Base-by-base conservation (phyloP, 1,284 basidiomycete genomes). In the Heliocybe sulcata region DNA sequence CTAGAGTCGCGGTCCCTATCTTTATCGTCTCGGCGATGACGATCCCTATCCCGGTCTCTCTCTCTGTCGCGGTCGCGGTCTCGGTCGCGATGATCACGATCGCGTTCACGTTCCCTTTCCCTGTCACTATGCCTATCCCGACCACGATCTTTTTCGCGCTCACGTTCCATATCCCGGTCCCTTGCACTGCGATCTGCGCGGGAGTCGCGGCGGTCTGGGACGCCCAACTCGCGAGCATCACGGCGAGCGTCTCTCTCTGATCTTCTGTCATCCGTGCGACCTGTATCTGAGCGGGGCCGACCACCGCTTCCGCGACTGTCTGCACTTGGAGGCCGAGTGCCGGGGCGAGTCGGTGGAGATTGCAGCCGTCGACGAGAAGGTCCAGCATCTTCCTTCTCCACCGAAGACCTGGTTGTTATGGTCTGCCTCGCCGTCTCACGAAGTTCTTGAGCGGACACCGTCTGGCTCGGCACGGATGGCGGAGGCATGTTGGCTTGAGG, bases 381-480 rank as follows among this genome's bases (percentile, higher is more conserved):
- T 14, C 74, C 74, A 31, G 57, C 20, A 61, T 65, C 35, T 67
- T 68, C 35, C 27, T 47, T 57, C 61, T 69, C 67, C 59, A 69
- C 71, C 47, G 65, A 51, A 31, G 58, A 45, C 59, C 64, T 60
- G 29, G 71, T 66, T 16, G 66, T 67, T 49, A 83, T 79, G 16
- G 79, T 76, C 63, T 85, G 82, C 61, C 82, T 85, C 9, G 87
- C 87, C 6, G 85, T 89, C 63, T 87, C 85, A 52, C 89, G 79
- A 4, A 92, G 74, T 61, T 90, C 90, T 61, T 90, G 88, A 0
- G 90, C 90, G n/a, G 84, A 85, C 9, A 73, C 68, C 0, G 87
- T 91, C 61, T 90, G 88, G 61, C 90, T 92, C 1, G 90, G 90
- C 47, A 75, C 82, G n/a, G 70, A 73, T 16, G 89, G 89, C 12